A percentile compares a stretch with the other conserved stretches of the same genome.
These are phyloP conservation scores for Melanogaster broomeanus DNA, from an alignment of 768 basidiomycete genomes.

Conservation along the genomic window DNA sequence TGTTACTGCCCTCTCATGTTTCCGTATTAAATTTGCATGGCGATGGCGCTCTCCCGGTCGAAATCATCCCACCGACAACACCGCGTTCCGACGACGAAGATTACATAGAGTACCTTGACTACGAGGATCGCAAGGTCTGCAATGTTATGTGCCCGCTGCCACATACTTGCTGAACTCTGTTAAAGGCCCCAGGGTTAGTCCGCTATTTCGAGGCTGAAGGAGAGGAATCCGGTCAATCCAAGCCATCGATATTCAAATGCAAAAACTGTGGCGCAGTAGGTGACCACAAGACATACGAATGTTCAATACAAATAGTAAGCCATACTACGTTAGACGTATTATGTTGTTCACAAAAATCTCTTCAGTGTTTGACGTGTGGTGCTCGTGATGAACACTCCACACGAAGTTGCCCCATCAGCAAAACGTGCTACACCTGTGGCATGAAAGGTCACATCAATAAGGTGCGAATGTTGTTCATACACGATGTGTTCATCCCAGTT, in stretches of 20 bases:
- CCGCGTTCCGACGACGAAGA: slow-evolving; percentile 54
- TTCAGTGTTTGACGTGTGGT: slow-evolving; percentile 79
- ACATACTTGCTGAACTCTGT: background rate
- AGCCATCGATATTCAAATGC: slow-evolving; percentile 58
- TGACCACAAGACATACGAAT: slow-evolving; percentile 67
- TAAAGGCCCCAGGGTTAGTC: slow-evolving; percentile 47
- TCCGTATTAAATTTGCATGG: slow-evolving; percentile 44
- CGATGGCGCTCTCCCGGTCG: slow-evolving; percentile 38
- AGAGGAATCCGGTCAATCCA: slow-evolving; percentile 39
- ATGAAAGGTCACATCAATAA: slow-evolving; percentile 82
- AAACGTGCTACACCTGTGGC: slow-evolving; percentile 77
- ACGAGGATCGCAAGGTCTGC: slow-evolving; percentile 61
- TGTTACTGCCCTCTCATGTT: slow-evolving; percentile 75
- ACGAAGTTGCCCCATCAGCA: slow-evolving; percentile 76
- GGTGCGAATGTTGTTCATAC: slow-evolving; percentile 33
- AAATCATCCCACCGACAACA: slow-evolving; percentile 46
- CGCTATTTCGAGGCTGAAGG: slow-evolving; percentile 65
- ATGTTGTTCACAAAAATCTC: slow-evolving; percentile 2
- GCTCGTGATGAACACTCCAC: slow-evolving; percentile 79
- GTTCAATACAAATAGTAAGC: slow-evolving; percentile 71
- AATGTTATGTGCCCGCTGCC: background rate
- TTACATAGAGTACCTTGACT: slow-evolving; percentile 80
- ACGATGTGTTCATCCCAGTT: background rate
- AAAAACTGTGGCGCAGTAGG: slow-evolving; percentile 78
- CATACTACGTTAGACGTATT: background rate